phyloP scores from a whole-genome alignment of 345 rosid genomes.

The Lepidium sativum region DNA sequence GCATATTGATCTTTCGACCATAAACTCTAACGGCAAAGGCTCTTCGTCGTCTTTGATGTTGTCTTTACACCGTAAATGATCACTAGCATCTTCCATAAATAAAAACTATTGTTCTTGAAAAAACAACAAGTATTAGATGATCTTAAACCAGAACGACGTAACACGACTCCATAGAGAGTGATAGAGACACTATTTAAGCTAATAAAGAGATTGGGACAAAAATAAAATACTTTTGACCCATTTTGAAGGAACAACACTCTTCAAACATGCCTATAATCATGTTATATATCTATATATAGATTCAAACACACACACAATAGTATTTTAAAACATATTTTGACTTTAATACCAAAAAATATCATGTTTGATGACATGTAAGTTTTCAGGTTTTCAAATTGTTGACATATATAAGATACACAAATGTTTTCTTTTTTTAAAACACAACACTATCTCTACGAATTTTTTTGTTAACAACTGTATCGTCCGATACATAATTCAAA shows the following conservation, averaged over 20 bases:
- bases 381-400: too few species aligned
- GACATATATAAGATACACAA: too few species aligned
- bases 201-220: constrained; percentile 14
- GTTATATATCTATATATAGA: neutral
- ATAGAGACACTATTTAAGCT: constrained; percentile 11
- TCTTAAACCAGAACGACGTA: constrained; percentile 9
- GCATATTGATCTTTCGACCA: constrained; percentile 2
- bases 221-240: constrained; percentile 1
- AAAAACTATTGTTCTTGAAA: neutral
- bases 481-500: too few species aligned
- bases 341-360: too few species aligned
- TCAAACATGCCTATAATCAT: constrained; percentile 1
- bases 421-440: too few species aligned
- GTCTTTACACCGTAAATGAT: neutral
- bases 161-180: constrained; percentile 6
- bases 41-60: neutral
- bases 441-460: too few species aligned
- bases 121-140: neutral
- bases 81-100: constrained; percentile 5
- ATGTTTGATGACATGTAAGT: too few species aligned
- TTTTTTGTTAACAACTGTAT: too few species aligned
- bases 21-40: neutral
- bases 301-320: too few species aligned
- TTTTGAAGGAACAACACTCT: neutral
- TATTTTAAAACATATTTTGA: too few species aligned